Base-by-base conservation (phyloP, 1,284 basidiomycete species). In the Spongispora temasekensis region DNA sequence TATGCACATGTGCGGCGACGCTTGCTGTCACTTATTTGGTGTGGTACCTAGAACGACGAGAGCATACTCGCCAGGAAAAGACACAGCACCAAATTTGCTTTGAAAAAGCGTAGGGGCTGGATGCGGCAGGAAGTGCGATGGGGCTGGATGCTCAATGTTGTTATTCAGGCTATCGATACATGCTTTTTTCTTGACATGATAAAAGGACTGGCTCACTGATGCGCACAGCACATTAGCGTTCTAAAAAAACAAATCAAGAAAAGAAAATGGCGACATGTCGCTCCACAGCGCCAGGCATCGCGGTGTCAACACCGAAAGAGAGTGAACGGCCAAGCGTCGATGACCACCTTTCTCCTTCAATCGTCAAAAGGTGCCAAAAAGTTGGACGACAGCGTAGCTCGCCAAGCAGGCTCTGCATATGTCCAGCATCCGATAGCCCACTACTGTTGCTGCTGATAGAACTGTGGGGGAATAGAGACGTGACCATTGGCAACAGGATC, bases 1-100 rank as follows among this genome's bases (percentile, higher is more conserved):
- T 89, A 48, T 84, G 82, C 58, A 80, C 79, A 6, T 81, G 81
- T 55, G 71, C 79, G 30, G 84, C 83, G 30, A 87, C 87, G n/a
- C 72, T 88, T 9, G 73, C 63, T 5, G 76, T 81, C 50, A 88
- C 86, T 9, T 83, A 77, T 75, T 56, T 85, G 19, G 86, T 87
- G 51, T 86, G 83, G 80, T 79, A 76, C 59, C 66, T 87, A 25
- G 85, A 89, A 65, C 75, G 72, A 57, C 76, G 82, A 57, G 86
- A 81, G 64, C 78, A 65, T 5, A 34, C 5, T 25, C 8, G 31
- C 30, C 58, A 65, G 54, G 35, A 50, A 54, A 53, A 30, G 28
- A 35, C 25, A 4, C 30, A 9, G 17, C 4, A 19, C 21, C n/a
- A n/a, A n/a, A n/a, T n/a, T 19, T 21, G n/a, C 28, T 37, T 37